Conservation (phyloP, 1,284 basidiomycete species). For the Cutaneotrichosporon sp. region DNA sequence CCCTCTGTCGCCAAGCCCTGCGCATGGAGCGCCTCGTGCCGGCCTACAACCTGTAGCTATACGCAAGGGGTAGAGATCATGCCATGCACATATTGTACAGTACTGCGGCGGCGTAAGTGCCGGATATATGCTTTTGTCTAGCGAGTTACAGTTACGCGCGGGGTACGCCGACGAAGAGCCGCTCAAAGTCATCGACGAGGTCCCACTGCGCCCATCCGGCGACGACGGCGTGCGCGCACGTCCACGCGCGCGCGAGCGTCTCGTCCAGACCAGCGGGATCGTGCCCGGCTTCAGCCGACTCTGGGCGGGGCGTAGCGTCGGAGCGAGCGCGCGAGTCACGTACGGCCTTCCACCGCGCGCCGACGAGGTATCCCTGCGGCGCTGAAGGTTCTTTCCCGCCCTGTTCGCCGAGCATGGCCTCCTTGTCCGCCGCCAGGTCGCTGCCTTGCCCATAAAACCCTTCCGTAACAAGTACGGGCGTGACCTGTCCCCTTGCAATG, state of each 20-base stretch:
- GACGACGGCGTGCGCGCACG: constrained; percentile 66
- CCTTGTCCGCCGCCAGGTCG: constrained; percentile 6
- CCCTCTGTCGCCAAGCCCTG: constrained; percentile 74
- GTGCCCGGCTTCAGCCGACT: constrained; percentile 6
- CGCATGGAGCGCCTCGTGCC: constrained; percentile 68
- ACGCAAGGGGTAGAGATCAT: background rate
- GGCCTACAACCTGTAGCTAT: constrained; percentile 67
- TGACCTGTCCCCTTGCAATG: background rate
- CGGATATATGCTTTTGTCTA: background rate
- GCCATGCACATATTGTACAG: constrained; percentile 1
- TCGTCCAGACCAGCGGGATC: constrained; percentile 30
- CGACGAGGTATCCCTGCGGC: constrained; percentile 7
- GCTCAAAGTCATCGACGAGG: constrained; percentile 68
- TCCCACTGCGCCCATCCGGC: constrained; percentile 81
- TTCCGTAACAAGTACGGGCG: constrained; percentile 1
- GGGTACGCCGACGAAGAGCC: constrained; percentile 18
- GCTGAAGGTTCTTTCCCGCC: background rate
- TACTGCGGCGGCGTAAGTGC: background rate
- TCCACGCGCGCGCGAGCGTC: constrained; percentile 60
- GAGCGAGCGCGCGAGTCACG: constrained; percentile 8
- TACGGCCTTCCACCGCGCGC: constrained; percentile 14
- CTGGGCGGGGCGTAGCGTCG: constrained; percentile 7
- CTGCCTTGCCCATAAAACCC: constrained; percentile 15
- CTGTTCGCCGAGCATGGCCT: constrained; percentile 1
- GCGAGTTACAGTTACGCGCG: background rate